Conservation (phyloP, 2,329 filamentous ascomycete genomes). For the Neoscytalidium dimidiatum region DNA sequence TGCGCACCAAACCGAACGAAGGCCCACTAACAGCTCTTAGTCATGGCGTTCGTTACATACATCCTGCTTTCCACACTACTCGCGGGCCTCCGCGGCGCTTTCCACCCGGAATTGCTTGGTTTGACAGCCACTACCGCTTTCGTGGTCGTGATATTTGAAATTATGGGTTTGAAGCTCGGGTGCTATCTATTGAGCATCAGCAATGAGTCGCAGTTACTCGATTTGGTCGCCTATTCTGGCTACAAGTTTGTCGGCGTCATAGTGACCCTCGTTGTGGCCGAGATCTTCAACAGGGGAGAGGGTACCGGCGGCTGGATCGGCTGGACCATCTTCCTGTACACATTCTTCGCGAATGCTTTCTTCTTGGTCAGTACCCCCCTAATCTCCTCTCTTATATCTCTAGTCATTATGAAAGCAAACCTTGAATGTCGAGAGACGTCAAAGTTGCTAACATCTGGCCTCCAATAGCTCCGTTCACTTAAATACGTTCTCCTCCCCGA, state of each 20-base stretch:
- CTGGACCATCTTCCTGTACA: slow-evolving; percentile 88
- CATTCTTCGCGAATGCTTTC: slow-evolving; percentile 90
- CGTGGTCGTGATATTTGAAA: slow-evolving; percentile 82
- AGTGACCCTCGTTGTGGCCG: slow-evolving; percentile 76
- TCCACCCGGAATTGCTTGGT: slow-evolving; percentile 90
- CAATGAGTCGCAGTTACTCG: slow-evolving; percentile 89
- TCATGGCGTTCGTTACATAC: slow-evolving; percentile 97
- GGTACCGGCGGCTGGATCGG: slow-evolving; percentile 86
- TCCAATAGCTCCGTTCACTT: slow-evolving; percentile 77
- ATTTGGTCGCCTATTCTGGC: slow-evolving; percentile 92
- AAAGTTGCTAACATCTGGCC: slow-evolving; percentile 8
- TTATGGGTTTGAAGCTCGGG: slow-evolving; percentile 85
- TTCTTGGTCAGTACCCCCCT: slow-evolving; percentile 70
- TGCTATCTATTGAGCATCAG: slow-evolving; percentile 93
- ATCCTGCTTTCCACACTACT: slow-evolving; percentile 90
- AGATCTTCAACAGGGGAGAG: slow-evolving; percentile 74
- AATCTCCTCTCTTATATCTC: neutral
- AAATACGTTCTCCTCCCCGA: slow-evolving; percentile 96
- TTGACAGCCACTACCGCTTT: slow-evolving; percentile 83
- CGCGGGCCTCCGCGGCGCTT: slow-evolving; percentile 84
- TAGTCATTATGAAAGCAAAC: neutral
- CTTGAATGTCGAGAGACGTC: neutral
- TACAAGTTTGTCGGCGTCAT: slow-evolving; percentile 99
- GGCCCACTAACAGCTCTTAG: slow-evolving; percentile 32
- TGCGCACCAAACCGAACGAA: neutral